Conservation (phyloP, 2,329 filamentous ascomycete genomes). For the Botrytis medusae region DNA sequence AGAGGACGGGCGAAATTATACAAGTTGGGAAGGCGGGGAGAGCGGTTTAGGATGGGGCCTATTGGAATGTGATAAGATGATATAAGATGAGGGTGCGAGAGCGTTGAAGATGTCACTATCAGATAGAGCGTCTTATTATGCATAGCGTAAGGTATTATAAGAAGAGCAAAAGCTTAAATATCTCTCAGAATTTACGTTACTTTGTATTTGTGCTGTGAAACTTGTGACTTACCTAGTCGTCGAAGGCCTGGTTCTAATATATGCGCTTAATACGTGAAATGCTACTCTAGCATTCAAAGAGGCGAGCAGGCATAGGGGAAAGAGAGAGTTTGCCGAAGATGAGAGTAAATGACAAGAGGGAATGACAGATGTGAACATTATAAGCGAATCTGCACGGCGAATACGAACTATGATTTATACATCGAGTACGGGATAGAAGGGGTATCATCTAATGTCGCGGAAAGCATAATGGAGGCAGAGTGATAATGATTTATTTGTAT, state of each 20-base stretch:
- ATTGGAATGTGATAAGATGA: not conserved
- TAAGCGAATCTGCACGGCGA: not conserved
- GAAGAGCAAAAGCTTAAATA: not conserved
- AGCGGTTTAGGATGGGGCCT: conserved; percentile 5
- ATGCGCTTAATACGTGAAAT: not conserved
- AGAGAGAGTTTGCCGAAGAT: not conserved
- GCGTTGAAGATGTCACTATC: not conserved
- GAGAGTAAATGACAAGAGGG: not conserved
- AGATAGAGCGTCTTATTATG: conserved; percentile 1
- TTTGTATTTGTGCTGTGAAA: not conserved
- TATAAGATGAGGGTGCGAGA: not conserved
- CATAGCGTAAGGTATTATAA: not conserved
- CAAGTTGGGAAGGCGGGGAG: conserved; percentile 79
- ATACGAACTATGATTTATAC: not conserved
- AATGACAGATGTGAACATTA: not conserved
- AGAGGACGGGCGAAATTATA: conserved; percentile 73
- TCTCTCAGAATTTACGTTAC: not conserved
- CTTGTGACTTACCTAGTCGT: not conserved
- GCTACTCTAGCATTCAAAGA: not conserved
- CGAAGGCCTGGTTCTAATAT: not conserved
- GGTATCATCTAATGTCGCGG: not conserved
- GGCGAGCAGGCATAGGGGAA: not conserved
- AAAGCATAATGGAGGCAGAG: not conserved
- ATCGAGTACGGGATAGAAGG: not conserved
- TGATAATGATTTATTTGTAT: not conserved